A percentile compares a stretch with the other conserved stretches of the same genome.
phyloP scores from a whole-genome alignment of 805 yeast genomes.

The Starmera caribaea region DNA sequence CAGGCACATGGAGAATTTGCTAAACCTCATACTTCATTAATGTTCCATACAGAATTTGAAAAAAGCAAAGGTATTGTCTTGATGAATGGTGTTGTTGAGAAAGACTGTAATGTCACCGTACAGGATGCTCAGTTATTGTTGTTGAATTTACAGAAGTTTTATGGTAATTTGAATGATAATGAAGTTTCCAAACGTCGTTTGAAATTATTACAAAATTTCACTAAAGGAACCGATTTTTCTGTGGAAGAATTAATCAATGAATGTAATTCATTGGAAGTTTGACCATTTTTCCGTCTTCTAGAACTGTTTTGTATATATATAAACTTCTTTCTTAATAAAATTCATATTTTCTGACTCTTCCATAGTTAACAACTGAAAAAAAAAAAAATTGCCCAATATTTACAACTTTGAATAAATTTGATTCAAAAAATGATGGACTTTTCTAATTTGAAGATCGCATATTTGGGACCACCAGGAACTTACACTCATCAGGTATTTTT shows the following conservation, averaged over 20 bases:
- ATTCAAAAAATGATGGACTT: background rate
- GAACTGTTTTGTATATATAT: too few species aligned
- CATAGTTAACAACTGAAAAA: too few species aligned
- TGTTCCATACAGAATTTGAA: slow-evolving; percentile 73
- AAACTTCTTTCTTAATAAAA: too few species aligned
- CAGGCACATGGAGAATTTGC: slow-evolving; percentile 88
- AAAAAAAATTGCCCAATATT: too few species aligned
- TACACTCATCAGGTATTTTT: slow-evolving; percentile 71
- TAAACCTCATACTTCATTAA: slow-evolving; percentile 86
- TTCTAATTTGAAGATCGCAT: slow-evolving; percentile 40
- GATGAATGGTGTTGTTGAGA: slow-evolving; percentile 81
- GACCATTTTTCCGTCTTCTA: too few species aligned
- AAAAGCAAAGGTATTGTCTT: slow-evolving; percentile 53
- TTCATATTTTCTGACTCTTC: too few species aligned
- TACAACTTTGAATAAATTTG: too few species aligned
- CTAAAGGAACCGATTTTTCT: slow-evolving; percentile 59
- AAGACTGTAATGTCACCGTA: slow-evolving; percentile 53
- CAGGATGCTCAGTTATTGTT: slow-evolving; percentile 74
- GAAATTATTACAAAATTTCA: slow-evolving; percentile 56
- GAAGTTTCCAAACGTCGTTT: slow-evolving; percentile 39
- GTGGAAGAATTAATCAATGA: slow-evolving; percentile 62
- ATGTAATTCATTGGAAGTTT: slow-evolving; percentile 57
- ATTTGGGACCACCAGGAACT: slow-evolving; percentile 86
- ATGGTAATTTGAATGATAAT: slow-evolving; percentile 50
- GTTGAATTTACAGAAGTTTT: slow-evolving; percentile 71